Evolutionary conservation across 2,329 filamentous ascomycete genomes (phyloP), one percentile per base, ranked within the genome.

Genomic region (Cladosporium sp.): DNA sequence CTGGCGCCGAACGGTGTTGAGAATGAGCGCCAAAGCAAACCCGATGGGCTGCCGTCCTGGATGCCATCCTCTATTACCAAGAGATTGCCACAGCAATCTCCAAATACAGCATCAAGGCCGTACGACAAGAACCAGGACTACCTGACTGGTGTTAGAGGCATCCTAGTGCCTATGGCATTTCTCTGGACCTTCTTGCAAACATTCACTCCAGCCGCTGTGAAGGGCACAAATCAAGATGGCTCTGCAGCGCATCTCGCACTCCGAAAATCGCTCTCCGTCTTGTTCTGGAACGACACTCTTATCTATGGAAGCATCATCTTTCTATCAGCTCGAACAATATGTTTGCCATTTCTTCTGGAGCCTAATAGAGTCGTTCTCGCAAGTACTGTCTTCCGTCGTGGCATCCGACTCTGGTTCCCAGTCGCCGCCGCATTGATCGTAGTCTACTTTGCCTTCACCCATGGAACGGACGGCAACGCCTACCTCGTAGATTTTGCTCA

Each of bases 271-370:
- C 63, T 76, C 19, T 73, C 70, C 0, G 67, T 75, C 11, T 58
- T 76, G 9, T 73, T 74, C 58, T 74, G 71, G 70, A 75, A 76
- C 56, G 67, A 72, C 42, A 66, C 68, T 9, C 62, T 76, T 54
- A 69, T 76, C 52, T 75, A 74, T 61, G 70, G 68, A 9, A 69
- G 66, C 59, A 65, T 74, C 56, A 70, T 76, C 51, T 65, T 75
- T 38, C 65, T 76, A 10, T 75, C 72, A 2, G 73, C 71, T 1
- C 70, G 73, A 18, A 70, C 66, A 11, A 64, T 71, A 6, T 59
- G 59, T 46, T 41, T 60, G 16, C 58, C 72, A 8, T 75, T 72
- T 49, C 63, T 75, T 22, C 56, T 55, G 9, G 59, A 68, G 35
- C 63, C 66, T 5, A 64, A 59, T 13, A 67, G 67, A 46, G 54